These are phyloP conservation scores for Cyclotella kingstonii DNA, from an alignment of 108 stramenopile species.

Conservation along the genomic window DNA sequence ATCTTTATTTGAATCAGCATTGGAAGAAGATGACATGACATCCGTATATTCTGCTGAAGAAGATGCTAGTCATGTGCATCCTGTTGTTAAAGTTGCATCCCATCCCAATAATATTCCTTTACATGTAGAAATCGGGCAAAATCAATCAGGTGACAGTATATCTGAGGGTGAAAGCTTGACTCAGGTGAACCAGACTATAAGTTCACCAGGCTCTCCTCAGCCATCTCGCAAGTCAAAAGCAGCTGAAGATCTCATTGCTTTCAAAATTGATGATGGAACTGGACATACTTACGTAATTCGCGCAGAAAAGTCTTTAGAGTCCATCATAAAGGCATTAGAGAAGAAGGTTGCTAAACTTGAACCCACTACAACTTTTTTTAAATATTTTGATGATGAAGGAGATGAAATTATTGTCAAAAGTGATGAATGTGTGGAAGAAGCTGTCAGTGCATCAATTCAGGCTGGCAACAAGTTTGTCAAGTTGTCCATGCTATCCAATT, in stretches of 20 bases:
- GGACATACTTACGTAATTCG: conserved; percentile 77
- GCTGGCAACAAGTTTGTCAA: conserved; percentile 69
- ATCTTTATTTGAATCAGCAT: conserved; percentile 27
- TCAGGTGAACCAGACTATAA: conserved; percentile 22
- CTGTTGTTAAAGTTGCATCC: conserved; percentile 28
- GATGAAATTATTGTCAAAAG: conserved; percentile 79
- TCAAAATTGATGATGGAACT: conserved; percentile 75
- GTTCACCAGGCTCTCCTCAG: conserved; percentile 27
- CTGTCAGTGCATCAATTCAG: conserved; percentile 47
- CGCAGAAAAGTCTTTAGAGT: conserved; percentile 51
- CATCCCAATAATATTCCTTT: conserved; percentile 72
- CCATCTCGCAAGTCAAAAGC: conserved; percentile 1
- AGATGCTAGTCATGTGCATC: conserved; percentile 28
- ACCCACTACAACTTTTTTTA: conserved; percentile 45
- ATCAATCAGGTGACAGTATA: conserved; percentile 32
- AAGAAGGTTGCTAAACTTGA: conserved; percentile 53
- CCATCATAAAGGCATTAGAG: conserved; percentile 44
- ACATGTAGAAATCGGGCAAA: conserved; percentile 66
- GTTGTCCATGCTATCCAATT: conserved; percentile 39
- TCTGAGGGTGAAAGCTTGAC: conserved; percentile 55
- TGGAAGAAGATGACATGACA: conserved; percentile 36
- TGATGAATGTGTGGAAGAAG: conserved; percentile 79
- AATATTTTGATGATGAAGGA: conserved; percentile 88
- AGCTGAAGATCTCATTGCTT: conserved; percentile 28
- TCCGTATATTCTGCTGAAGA: conserved; percentile 40